Evolutionary conservation across 495 filamentous ascomycete genomes (phyloP).

Genomic region (Neurospora sublineolata): DNA sequence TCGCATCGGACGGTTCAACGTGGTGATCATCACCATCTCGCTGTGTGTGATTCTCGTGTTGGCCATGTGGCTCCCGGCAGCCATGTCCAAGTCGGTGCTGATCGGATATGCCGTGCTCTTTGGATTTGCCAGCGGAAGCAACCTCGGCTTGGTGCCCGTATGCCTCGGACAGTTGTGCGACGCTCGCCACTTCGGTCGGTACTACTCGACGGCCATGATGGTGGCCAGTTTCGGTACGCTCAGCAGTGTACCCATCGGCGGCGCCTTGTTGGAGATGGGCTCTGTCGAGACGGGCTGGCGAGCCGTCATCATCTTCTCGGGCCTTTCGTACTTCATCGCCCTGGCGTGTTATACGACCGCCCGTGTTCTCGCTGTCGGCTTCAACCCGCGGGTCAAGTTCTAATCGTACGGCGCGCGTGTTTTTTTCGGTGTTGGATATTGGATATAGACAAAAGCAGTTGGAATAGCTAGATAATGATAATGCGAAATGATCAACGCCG

Average conservation of each 20-base stretch:
- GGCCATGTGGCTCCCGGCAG: slow-evolving; percentile 71
- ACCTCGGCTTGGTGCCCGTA: slow-evolving; percentile 76
- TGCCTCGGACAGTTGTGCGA: slow-evolving; percentile 86
- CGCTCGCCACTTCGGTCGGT: slow-evolving; percentile 73
- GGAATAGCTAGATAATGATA: neutral
- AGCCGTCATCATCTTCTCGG: slow-evolving; percentile 59
- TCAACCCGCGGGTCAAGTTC: slow-evolving; percentile 42
- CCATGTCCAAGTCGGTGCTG: slow-evolving; percentile 45
- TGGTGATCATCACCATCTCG: slow-evolving; percentile 41
- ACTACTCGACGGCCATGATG: slow-evolving; percentile 79
- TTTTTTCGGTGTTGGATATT: neutral
- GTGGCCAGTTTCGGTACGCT: slow-evolving; percentile 81
- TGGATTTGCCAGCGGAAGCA: slow-evolving; percentile 76
- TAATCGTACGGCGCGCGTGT: slow-evolving; percentile 10
- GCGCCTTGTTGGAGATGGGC: slow-evolving; percentile 47
- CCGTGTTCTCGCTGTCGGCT: slow-evolving; percentile 57
- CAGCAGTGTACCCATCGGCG: slow-evolving; percentile 81
- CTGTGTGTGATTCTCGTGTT: slow-evolving; percentile 60
- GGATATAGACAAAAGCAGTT: neutral
- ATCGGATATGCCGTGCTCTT: slow-evolving; percentile 67
- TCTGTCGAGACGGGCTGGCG: slow-evolving; percentile 38
- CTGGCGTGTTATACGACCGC: slow-evolving; percentile 50
- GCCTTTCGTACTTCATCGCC: slow-evolving; percentile 48
- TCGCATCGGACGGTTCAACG: slow-evolving; percentile 41
- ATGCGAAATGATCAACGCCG: neutral